Percentiles rank a stretch among this genome's conserved stretches.
Conservation (phyloP, 2,329 filamentous ascomycete species). For the Exophiala viscosa region DNA sequence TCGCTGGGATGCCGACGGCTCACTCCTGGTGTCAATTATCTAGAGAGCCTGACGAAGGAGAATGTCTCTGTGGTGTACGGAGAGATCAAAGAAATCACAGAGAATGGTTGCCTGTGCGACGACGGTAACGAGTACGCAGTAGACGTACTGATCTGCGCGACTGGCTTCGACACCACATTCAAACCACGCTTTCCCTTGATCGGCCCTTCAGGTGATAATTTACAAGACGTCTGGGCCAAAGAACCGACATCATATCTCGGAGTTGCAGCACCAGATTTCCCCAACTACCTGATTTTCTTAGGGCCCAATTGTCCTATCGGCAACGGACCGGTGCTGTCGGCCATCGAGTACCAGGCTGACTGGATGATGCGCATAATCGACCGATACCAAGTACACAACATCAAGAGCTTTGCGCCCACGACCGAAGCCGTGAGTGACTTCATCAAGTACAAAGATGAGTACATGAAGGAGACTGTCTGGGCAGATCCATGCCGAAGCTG, state of each 20-base stretch:
- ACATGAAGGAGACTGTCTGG: conserved; percentile 49
- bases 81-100: conserved; percentile 21
- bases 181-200: conserved; percentile 35
- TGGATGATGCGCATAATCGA: conserved; percentile 31
- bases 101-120: conserved; percentile 15
- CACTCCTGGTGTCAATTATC: conserved; percentile 24
- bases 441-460: conserved; percentile 39
- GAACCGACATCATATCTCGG: conserved; percentile 35
- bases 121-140: conserved; percentile 32
- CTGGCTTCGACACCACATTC: conserved; percentile 37
- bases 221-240: conserved; percentile 29
- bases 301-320: conserved; percentile 34
- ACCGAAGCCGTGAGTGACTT: conserved; percentile 32
- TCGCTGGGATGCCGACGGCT: conserved; percentile 26
- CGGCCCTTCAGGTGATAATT: conserved; percentile 28
- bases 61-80: conserved; percentile 28
- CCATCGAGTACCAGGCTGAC: conserved; percentile 27
- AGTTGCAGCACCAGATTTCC: conserved; percentile 32
- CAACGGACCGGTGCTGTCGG: conserved; percentile 28
- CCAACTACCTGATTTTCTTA: conserved; percentile 34
- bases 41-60: conserved; percentile 23
- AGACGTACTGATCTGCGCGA: conserved; percentile 37
- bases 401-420: conserved; percentile 37
- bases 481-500: conserved; percentile 42
- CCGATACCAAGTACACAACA: conserved; percentile 37